Evolutionary conservation across 106 monocot genomes (phyloP).

Genomic region (Dactylorhiza incarnata): DNA sequence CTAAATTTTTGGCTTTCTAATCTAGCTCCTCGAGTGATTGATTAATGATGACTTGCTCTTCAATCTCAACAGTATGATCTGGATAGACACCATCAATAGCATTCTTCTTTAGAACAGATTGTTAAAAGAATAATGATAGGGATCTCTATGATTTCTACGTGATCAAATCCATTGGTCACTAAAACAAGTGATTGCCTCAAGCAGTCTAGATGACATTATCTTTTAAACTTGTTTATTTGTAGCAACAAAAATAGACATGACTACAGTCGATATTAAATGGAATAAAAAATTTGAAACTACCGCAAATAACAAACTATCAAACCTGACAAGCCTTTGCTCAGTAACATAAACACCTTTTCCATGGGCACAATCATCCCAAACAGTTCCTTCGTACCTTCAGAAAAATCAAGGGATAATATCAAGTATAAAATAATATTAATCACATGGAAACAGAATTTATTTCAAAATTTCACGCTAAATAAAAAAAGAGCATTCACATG

Average conservation of each 20-base stretch:
- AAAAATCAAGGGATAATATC: not conserved
- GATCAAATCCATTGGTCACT: not conserved
- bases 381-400: slow-evolving; percentile 72
- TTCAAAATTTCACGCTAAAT: not conserved
- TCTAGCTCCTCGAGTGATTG: no score
- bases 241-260: not conserved
- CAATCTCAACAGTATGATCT: no score
- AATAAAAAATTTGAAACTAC: not conserved
- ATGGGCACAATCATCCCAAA: slow-evolving; percentile 86
- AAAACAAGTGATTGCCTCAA: not conserved
- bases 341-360: slow-evolving; percentile 88
- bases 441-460: not conserved
- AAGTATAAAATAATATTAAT: not conserved
- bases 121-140: no score
- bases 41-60: no score
- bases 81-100: no score
- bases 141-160: no score
- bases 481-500: not conserved
- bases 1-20: no score
- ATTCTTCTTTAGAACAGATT: no score
- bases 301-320: slow-evolving; percentile 4
- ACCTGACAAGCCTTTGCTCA: slow-evolving; percentile 67
- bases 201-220: not conserved
- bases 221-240: not conserved
- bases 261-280: not conserved